Evolutionary conservation across 2,329 filamentous ascomycete genomes (phyloP).

Genomic region (Pseudomassariella vexata): DNA sequence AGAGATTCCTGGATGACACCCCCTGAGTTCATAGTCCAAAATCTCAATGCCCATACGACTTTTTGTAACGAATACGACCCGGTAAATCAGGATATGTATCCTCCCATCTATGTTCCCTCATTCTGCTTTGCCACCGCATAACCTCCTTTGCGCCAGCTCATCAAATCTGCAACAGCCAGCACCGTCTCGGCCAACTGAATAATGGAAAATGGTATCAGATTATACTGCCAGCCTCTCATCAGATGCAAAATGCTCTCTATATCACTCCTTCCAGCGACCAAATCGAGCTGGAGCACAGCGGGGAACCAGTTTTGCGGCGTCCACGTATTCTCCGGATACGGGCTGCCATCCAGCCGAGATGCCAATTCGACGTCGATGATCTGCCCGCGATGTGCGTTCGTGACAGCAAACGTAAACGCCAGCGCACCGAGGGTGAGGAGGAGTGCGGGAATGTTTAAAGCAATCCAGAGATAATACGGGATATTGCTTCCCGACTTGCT

Average conservation of each 20-base stretch:
- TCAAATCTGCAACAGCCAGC: constrained; percentile 10
- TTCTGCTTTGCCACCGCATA: no score
- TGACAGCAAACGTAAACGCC: constrained; percentile 29
- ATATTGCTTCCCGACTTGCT: constrained; percentile 5
- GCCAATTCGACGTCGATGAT: constrained; percentile 23
- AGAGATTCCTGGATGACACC: no score
- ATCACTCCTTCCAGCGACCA: constrained; percentile 16
- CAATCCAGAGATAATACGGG: constrained; percentile 29
- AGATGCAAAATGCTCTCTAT: constrained; percentile 20
- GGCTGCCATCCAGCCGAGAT: constrained; percentile 9
- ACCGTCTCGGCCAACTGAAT: constrained; percentile 17
- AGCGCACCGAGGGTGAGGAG: constrained; percentile 30
- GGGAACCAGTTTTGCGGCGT: constrained; percentile 34
- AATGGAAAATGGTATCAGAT: constrained; percentile 25
- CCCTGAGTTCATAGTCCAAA: no score
- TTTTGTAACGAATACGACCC: no score
- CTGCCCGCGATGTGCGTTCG: constrained; percentile 21
- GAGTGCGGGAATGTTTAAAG: constrained; percentile 25
- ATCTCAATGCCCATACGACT: no score
- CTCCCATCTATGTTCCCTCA: no score
- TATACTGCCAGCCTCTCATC: constrained; percentile 31
- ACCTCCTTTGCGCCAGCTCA: constrained; percentile 3
- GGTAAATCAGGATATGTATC: no score
- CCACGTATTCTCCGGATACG: constrained; percentile 27
- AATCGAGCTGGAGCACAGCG: constrained; percentile 24